Evolutionary conservation across 2,329 filamentous ascomycete genomes (phyloP), one percentile per base, ranked within the genome.

Genomic region (Apiospora saccharicola): DNA sequence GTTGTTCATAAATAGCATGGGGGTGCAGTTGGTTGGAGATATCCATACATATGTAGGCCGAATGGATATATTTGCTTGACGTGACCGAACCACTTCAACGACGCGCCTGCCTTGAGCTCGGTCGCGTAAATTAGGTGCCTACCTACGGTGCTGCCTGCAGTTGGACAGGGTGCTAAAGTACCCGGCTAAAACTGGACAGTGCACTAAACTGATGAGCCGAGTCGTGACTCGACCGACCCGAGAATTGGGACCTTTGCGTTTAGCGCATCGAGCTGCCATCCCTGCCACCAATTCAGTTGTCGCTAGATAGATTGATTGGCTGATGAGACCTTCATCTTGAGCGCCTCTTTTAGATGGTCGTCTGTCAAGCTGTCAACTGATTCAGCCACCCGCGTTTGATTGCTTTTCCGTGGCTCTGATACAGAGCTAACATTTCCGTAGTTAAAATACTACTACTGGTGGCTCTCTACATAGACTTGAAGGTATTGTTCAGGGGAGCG

Each of bases 61-160:
- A 4, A 64, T 37, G 34, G 34, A 41, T n/a, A 61, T 61, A 37
- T 64, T 64, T 64, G 57, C 34, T 64, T 64, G 57, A 64, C 57
- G 57, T 64, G 57, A 64, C 57, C 10, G 30, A 19, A 64, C 57
- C 57, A 64, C n/a, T 37, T 24, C 19, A 8, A 41, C 19, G 34
- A 64, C 57, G 57, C 57, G 57, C 34, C 34, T 64, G 57, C 57
- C 57, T 64, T n/a, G 22, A 41, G 34, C 34, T 64, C 4, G 34
- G 57, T 64, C 57, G 57, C 57, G 57, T 64, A 64, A 61, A 64
- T 64, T 64, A 64, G 57, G 57, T 64, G 41, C 34, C 34, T 37
- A 64, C 34, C 34, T 37, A 10, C 30, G 22, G 10, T 64, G 34
- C 34, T 61, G 53, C 53, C 53, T 61, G 26, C 51, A 34, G 26